Base-by-base conservation (phyloP, 257 asterid genomes). In the Lithospermum erythrorhizon region DNA sequence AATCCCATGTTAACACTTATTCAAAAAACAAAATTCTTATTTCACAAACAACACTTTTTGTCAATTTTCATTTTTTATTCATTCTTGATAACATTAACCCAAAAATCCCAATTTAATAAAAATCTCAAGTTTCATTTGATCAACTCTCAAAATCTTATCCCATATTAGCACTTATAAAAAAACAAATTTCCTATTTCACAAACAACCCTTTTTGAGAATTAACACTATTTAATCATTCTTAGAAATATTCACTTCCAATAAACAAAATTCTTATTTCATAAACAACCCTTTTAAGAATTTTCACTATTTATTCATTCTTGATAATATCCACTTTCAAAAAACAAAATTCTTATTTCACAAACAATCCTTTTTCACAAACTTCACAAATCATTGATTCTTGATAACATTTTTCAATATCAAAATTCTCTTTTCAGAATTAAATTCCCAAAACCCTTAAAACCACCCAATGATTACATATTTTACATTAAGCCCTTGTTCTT, bases 401-500 rank as follows among this genome's bases (percentile, higher is more conserved):
- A 27, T 27, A 27, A 27, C 6, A 27, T 5, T 1, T 27, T 27
- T 27, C 7, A 3, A 27, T 25, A 25, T 27, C 4, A 27, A 27
- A 27, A 5, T 27, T 27, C 32, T 1, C 4, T 27, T n/a, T 5
- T 27, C 32, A 3, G 32, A 27, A 62, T 59, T 22, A 58, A 63
- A 72, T 76, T 74, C 68, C 88, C 79, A 85, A 83, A 87, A 81
- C 95, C 97, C 96, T 76, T 75, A 83, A 85, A 83, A 75, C 82
- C 90, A 80, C 79, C 66, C 66, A 65, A 62, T 62, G 70, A 75
- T 73, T 53, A 78, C n/a, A n/a, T n/a, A n/a, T n/a, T n/a, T n/a
- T n/a, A n/a, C 90, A 87, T 79, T 83, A 90, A 85, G 94, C 97
- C 82, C 95, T 94, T 82, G 67, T 66, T 80, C 90, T 87, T 87